Base-by-base conservation (phyloP, 148 eudicot species). In the Salicornia ramosissima region DNA sequence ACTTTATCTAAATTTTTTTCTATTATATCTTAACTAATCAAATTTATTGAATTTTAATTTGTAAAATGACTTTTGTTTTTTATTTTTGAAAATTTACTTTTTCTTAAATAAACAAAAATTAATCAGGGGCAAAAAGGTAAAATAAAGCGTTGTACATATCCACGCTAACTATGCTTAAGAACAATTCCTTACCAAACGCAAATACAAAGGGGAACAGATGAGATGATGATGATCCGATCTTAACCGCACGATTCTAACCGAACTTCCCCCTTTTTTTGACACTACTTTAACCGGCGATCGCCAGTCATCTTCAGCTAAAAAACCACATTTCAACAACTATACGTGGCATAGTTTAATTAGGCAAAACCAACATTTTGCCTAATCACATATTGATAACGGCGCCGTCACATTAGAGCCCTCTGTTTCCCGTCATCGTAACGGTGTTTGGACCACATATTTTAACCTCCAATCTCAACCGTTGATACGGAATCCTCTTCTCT, bases 391-490 rank as follows among this genome's bases (percentile, higher is more conserved):
- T 40, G 19, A 71, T 76, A 79, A 83, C 89, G 89, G 85, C 79
- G 84, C 86, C 86, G 86, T 83, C 83, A 68, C 63, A 67, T 18
- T 4, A 30, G 39, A 24, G 13, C 59, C 51, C 63, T 68, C 61
- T 11, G 61, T 18, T 11, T 62, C 73, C 80, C 73, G 75, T 70
- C 24, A 55, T 57, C 65, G 39, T 77, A 45, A 81, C 81, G 81
- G 73, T 42, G 66, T 64, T 30, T 24, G 83, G 85, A 80, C 83
- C 90, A 68, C 87, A 64, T 30, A 16, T 49, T 65, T 16, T 18
- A 54, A 72, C 56, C 58, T 53, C 70, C 68, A 78, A 73, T 84
- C 85, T 39, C 53, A 70, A 76, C 83, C 84, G 79, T 79, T 75
- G 51, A 76, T 70, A 73, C 82, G 80, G 80, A 75, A 76, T 85